Evolutionary conservation across 495 filamentous ascomycete genomes (phyloP).

Genomic region (Stereocaulon alpinum): DNA sequence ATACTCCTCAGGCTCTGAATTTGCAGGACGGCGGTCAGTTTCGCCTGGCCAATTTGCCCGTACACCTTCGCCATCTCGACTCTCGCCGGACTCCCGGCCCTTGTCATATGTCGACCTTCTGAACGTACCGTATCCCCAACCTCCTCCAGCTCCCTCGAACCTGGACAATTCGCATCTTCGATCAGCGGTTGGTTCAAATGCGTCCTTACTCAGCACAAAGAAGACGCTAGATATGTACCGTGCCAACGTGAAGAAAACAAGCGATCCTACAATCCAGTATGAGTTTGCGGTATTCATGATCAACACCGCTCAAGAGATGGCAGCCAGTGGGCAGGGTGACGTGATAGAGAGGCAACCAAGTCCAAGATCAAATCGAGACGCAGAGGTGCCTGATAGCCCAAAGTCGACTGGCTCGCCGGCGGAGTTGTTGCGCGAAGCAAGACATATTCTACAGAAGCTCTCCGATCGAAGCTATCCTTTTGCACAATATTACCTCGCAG

Average conservation of each 20-base stretch:
- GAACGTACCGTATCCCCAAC: slow-evolving; percentile 81
- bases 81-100: slow-evolving; percentile 67
- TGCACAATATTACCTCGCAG: slow-evolving; percentile 93
- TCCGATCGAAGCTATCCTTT: slow-evolving; percentile 84
- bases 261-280: slow-evolving; percentile 77
- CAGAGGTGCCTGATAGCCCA: slow-evolving; percentile 30
- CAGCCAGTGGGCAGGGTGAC: slow-evolving; percentile 30
- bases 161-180: slow-evolving; percentile 71
- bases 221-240: slow-evolving; percentile 97
- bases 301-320: slow-evolving; percentile 63
- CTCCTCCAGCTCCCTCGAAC: slow-evolving; percentile 59
- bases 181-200: slow-evolving; percentile 72
- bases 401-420: slow-evolving; percentile 36
- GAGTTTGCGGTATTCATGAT: slow-evolving; percentile 94
- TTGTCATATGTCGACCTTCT: slow-evolving; percentile 79
- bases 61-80: slow-evolving; percentile 44
- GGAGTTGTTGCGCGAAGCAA: slow-evolving; percentile 77
- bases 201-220: slow-evolving; percentile 76
- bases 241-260: slow-evolving; percentile 91
- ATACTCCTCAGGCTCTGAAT: slow-evolving; percentile 62
- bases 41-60: slow-evolving; percentile 44
- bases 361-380: slow-evolving; percentile 25
- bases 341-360: slow-evolving; percentile 26
- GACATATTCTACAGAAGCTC: slow-evolving; percentile 75
- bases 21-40: slow-evolving; percentile 50